These are phyloP conservation scores for Starmera quercuum DNA, from an alignment of 805 yeast species.

Conservation along the genomic window DNA sequence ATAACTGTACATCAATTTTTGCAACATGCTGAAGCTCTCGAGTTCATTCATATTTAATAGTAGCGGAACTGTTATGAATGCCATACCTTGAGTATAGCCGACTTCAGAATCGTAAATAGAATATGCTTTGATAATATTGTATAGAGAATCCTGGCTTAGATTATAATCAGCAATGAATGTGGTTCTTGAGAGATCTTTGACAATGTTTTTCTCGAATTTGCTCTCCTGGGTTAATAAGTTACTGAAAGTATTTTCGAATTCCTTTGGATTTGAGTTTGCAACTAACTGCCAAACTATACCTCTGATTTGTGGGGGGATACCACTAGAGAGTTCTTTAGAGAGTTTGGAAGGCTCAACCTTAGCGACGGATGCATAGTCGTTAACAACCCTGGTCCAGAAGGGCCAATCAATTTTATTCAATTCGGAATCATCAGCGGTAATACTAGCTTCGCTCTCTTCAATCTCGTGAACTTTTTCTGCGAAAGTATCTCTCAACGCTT, in stretches of 20 bases:
- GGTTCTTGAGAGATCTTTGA: constrained; percentile 79
- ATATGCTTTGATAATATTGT: constrained; percentile 74
- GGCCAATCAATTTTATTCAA: constrained; percentile 60
- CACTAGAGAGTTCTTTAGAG: constrained; percentile 54
- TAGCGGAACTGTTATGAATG: constrained; percentile 82
- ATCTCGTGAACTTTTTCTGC: constrained; percentile 13
- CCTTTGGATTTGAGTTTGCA: constrained; percentile 61
- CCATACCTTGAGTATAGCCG: constrained; percentile 98
- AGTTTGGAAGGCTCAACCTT: constrained; percentile 52
- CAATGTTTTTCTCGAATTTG: constrained; percentile 67
- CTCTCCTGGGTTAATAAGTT: constrained; percentile 45
- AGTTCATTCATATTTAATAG: constrained; percentile 73
- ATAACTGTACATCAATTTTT: constrained; percentile 77
- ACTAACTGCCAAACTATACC: constrained; percentile 92
- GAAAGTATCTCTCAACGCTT: constrained; percentile 27
- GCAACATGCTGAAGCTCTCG: constrained; percentile 79
- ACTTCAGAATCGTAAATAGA: constrained; percentile 84
- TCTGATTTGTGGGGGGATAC: constrained; percentile 79
- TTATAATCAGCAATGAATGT: constrained; percentile 56
- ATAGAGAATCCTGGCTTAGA: constrained; percentile 57
- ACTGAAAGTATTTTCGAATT: constrained; percentile 24
- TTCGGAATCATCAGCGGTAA: constrained; percentile 24
- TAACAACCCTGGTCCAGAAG: constrained; percentile 79
- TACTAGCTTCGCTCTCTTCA: constrained; percentile 5
- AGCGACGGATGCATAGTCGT: constrained; percentile 66